phyloP scores from a whole-genome alignment of 179 eudicot species.

The Patellifolia procumbens region DNA sequence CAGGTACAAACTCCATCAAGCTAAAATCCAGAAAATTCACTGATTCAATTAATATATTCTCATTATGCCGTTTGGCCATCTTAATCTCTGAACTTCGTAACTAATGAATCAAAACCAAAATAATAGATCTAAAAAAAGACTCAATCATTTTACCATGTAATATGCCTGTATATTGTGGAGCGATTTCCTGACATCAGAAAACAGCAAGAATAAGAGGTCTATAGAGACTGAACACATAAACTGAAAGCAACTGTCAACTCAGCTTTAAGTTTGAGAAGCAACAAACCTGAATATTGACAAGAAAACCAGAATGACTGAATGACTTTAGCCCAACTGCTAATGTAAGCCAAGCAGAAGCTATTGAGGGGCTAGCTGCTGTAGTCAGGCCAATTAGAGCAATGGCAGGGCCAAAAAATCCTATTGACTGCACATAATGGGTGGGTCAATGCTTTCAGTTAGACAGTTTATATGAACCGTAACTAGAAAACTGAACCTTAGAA shows the following conservation, averaged over 20 bases:
- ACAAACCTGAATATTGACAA: slow-evolving; percentile 91
- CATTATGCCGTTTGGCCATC: neutral
- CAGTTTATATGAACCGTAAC: neutral
- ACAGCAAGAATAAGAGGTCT: slow-evolving; percentile 19
- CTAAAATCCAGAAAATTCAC: neutral
- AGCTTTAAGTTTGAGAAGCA: slow-evolving; percentile 14
- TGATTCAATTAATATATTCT: neutral
- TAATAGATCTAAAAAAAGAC: neutral
- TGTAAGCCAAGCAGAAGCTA: slow-evolving; percentile 97
- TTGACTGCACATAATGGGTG: slow-evolving; percentile 57
- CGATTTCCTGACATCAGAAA: slow-evolving; percentile 67
- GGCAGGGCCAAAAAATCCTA: slow-evolving; percentile 88
- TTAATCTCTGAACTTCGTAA: neutral
- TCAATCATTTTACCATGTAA: slow-evolving; percentile 66
- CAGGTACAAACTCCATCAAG: slow-evolving; percentile 13
- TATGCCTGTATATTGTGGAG: slow-evolving; percentile 95
- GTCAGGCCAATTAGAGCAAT: slow-evolving; percentile 82
- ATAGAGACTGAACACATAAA: slow-evolving; percentile 1
- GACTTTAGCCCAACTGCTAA: slow-evolving; percentile 86
- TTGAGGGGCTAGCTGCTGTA: slow-evolving; percentile 59
- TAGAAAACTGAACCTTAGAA: neutral
- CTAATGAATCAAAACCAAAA: neutral
- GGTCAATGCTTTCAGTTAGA: neutral
- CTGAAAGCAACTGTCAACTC: neutral
- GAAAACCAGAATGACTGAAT: slow-evolving; percentile 93